Conservation (phyloP, 768 basidiomycete species). For the Tubosaeta sp. region DNA sequence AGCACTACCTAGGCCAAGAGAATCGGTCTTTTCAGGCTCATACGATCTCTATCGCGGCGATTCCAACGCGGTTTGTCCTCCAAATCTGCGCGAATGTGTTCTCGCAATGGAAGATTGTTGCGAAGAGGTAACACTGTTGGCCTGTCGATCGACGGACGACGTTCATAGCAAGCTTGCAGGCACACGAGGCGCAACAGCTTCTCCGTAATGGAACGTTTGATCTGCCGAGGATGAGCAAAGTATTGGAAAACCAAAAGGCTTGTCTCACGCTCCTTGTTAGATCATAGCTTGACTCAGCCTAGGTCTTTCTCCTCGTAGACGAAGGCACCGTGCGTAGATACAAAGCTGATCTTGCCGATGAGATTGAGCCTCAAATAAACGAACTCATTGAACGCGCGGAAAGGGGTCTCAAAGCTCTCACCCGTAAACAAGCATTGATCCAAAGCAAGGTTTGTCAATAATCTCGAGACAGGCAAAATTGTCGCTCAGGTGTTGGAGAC, state of each 20-base stretch:
- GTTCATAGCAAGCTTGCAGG: slow-evolving; percentile 34
- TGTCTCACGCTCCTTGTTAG: slow-evolving; percentile 9
- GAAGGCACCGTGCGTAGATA: slow-evolving; percentile 71
- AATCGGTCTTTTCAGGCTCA: slow-evolving; percentile 69
- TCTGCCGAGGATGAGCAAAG: slow-evolving; percentile 63
- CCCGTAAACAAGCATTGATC: slow-evolving; percentile 58
- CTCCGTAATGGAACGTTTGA: slow-evolving; percentile 69
- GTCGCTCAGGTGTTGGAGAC: neutral
- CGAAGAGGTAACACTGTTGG: slow-evolving; percentile 51
- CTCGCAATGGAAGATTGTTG: slow-evolving; percentile 77
- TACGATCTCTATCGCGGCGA: slow-evolving; percentile 65
- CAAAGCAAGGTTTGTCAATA: slow-evolving; percentile 53
- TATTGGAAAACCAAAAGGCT: slow-evolving; percentile 67
- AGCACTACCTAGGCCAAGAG: slow-evolving; percentile 46
- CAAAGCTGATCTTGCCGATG: slow-evolving; percentile 70
- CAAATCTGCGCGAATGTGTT: slow-evolving; percentile 71
- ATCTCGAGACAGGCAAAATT: neutral
- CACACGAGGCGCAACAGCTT: slow-evolving; percentile 63
- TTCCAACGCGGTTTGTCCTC: slow-evolving; percentile 61
- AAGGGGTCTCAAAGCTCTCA: slow-evolving; percentile 56
- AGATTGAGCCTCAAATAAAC: slow-evolving; percentile 75
- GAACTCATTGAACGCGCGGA: slow-evolving; percentile 72
- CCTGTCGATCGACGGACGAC: neutral
- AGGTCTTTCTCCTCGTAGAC: slow-evolving; percentile 75
- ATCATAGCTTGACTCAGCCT: slow-evolving; percentile 4